phyloP scores from a whole-genome alignment of 441 rosid species.

The Manihot esculenta region DNA sequence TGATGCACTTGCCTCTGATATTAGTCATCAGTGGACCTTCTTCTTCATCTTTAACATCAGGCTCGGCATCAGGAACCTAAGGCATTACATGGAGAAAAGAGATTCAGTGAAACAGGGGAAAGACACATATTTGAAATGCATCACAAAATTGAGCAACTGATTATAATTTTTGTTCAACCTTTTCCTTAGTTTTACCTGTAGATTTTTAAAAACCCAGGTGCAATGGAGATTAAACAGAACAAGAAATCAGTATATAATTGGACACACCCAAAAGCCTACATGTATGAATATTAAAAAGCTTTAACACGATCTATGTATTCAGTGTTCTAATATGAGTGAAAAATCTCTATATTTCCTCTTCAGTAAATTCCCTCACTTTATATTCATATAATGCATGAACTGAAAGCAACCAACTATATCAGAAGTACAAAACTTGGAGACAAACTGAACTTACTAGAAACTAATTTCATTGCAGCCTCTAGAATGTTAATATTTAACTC shows the following conservation, averaged over 20 bases:
- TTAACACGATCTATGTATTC: neutral
- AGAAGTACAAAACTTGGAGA: neutral
- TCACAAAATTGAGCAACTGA: neutral
- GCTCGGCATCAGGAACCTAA: conserved; percentile 65
- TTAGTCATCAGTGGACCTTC: conserved; percentile 81
- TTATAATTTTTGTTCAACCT: neutral
- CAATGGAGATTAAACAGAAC: neutral
- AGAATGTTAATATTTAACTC: neutral
- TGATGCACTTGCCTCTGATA: conserved; percentile 95
- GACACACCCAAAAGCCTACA: neutral
- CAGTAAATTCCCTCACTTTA: neutral
- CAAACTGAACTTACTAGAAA: conserved; percentile 4
- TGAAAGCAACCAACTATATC: neutral
- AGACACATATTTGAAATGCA: neutral
- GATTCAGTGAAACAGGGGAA: conserved; percentile 3
- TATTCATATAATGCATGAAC: neutral
- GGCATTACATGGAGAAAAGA: conserved; percentile 22
- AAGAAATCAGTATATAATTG: neutral
- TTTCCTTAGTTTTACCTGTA: neutral
- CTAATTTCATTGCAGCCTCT: neutral
- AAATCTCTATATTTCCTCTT: neutral
- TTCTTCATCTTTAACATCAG: conserved; percentile 70
- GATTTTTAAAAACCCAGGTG: neutral
- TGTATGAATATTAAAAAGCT: neutral
- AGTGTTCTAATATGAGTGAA: neutral